Evolutionary conservation across 2,329 filamentous ascomycete genomes (phyloP), one percentile per base, ranked within the genome.

Genomic region (Helminthosporium solani): DNA sequence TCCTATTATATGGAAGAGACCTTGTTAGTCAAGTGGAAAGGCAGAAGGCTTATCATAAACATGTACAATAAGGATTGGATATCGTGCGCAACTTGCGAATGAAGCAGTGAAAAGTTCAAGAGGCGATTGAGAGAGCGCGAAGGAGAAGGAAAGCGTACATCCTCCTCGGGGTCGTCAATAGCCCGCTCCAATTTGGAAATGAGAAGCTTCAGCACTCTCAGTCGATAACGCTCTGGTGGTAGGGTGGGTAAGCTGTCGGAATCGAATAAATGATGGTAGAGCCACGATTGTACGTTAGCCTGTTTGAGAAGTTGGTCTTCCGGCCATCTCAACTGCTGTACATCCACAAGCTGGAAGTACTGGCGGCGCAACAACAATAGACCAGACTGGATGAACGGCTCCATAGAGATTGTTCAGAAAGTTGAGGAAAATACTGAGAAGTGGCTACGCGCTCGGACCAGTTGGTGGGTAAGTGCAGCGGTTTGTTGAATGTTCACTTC

Each of bases 151-250:
- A 48, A 42, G 75, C 87, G 76, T 86, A 95, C 91, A 85, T 95
- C 83, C 77, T 88, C 78, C 58, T 96, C 88, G 70, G 90, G 91
- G 67, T 96, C 84, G 46, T 82, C 77, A 38, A 95, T 89, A 27
- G 86, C 81, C 23, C 77, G 73, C 68, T 96, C 89, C 42, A 96
- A 84, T 46, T 76, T 80, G 7, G 76, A 71, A 11, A 90, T 73
- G 27, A 96, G 76, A 52, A 82, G 75, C 66, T 95, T 96, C 41
- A 96, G 70, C 1, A 89, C 80, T 48, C 83, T 80, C 14, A 86
- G 70, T 55, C 84, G 83, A 64, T 95, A 95, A 41, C 84, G 75
- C 16, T 77, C 73, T 7, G 88, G 86, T 15, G 87, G 87, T 7
- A 80, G 73, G 58, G 80, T 78, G 40, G 73, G 68, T 39, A 83